Base-by-base conservation (phyloP, 116 monocot species). In the Papilionanthe hybrid region DNA sequence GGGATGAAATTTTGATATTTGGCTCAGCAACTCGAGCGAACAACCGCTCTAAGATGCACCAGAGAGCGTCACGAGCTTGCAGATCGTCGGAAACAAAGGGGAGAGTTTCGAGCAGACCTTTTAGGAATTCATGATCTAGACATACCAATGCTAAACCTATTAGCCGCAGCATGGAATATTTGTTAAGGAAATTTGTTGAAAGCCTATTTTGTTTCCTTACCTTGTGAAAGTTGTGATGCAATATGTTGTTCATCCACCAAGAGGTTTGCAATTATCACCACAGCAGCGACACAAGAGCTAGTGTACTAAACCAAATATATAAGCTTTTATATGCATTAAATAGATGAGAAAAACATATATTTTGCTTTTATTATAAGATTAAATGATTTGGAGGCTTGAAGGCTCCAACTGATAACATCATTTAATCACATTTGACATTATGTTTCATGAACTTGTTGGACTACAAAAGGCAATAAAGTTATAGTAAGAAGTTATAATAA, bases 241-340 rank as follows among this genome's bases (percentile, higher is more conserved):
- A 92, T 76, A 79, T 85, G 74, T 47, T 89, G 82, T 42, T 82
- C 83, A 84, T 97, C 97, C 5, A 78, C 78, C 27, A 97, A 79
- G 72, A 92, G 66, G 88, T 94, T 97, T 82, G 97, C 97, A 79
- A 94, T 76, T 78, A 90, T 90, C 10, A 97, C 81, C 28, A 86
- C 60, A 42, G 87, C 89, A 68, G 86, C 87, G 44, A 75, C 79
- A 75, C 85, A 92, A n/a, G 66, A 86, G 79, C 72, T 82, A 27
- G 82, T 78, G 79, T 86, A 77, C 96, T 96, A 86, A 72, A 19
- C 11, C 82, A 67, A 77, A 55, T 69, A 29, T 25, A 29, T 32
- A 69, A 73, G 12, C 20, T 8, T 43, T 20, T 25, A 42, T 43
- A 73, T n/a, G n/a, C 73, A 73, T 29, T n/a, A 43, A 17, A 69